Percentiles rank a stretch among this genome's conserved stretches.
Conservation (phyloP, 176 grass and related monocot genomes). For the Zea luxurians region DNA sequence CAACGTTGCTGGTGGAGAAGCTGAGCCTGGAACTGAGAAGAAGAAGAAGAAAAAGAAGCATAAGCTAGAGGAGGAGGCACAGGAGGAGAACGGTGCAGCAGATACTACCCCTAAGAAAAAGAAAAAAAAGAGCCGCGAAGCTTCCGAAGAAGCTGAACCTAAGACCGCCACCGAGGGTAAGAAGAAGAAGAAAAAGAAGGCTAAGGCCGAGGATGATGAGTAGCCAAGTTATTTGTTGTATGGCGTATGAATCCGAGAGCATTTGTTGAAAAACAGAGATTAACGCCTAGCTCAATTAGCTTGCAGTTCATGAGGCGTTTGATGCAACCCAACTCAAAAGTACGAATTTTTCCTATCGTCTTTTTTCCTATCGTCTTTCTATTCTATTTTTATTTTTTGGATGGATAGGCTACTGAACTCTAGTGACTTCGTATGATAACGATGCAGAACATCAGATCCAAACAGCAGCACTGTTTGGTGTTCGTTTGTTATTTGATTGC, state of each 20-base stretch:
- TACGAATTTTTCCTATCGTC: no score
- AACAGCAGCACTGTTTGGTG: no score
- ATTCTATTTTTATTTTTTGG: no score
- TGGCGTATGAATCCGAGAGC: not conserved
- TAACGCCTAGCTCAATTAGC: not conserved
- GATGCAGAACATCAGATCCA: no score
- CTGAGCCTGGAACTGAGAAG: conserved; percentile 60
- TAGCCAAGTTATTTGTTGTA: conserved; percentile 12
- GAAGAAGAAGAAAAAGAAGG: conserved; percentile 68
- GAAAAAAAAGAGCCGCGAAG: conserved; percentile 58
- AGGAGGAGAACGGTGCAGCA: not conserved
- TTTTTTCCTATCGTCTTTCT: no score
- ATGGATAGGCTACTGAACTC: no score
- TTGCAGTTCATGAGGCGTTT: not conserved
- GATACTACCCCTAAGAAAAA: conserved; percentile 54
- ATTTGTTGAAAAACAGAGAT: conserved; percentile 25
- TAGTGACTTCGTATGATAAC: no score
- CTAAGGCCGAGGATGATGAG: conserved; percentile 23
- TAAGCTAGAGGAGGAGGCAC: conserved; percentile 46
- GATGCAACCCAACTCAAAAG: not conserved
- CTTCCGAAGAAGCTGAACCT: conserved; percentile 33
- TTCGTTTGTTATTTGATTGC: no score
- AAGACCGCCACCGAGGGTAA: conserved; percentile 37
- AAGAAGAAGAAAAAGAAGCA: conserved; percentile 89
- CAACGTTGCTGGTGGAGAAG: conserved; percentile 39